Evolutionary conservation across 805 yeast species (phyloP).

Genomic region (Teunomyces atbi): DNA sequence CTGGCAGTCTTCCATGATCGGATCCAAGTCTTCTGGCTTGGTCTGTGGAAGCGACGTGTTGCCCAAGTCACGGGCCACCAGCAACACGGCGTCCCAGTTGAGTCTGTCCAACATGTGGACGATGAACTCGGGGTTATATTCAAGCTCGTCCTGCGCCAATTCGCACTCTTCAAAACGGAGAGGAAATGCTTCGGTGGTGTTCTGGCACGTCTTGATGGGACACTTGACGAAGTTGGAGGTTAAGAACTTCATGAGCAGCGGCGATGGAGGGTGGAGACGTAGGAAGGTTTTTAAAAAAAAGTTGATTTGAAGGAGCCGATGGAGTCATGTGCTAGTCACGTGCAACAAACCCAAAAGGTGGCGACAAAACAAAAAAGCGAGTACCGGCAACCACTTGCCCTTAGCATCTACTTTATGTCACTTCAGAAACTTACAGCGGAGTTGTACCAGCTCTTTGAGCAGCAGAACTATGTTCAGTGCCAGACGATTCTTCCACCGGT

Average conservation of each 20-base stretch:
- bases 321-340: background rate
- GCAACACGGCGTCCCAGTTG: constrained; percentile 82
- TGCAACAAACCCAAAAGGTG: background rate
- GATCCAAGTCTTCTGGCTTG: constrained; percentile 60
- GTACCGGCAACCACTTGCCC: no score
- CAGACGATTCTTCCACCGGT: constrained; percentile 63
- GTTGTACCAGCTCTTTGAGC: constrained; percentile 61
- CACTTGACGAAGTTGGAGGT: constrained; percentile 97
- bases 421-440: constrained; percentile 69
- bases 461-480: constrained; percentile 61
- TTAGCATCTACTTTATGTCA: constrained; percentile 39
- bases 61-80: constrained; percentile 70
- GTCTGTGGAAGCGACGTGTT: constrained; percentile 28
- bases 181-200: constrained; percentile 77
- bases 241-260: constrained; percentile 71
- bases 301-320: no score
- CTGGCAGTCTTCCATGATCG: constrained; percentile 50
- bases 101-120: constrained; percentile 73
- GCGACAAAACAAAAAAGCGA: background rate
- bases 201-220: constrained; percentile 78
- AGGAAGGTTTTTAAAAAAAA: background rate
- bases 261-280: background rate
- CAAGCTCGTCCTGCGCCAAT: constrained; percentile 73
- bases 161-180: constrained; percentile 65
- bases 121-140: constrained; percentile 79